Base-by-base conservation (phyloP, 495 filamentous ascomycete genomes). In the Talaromyces wortmannii region DNA sequence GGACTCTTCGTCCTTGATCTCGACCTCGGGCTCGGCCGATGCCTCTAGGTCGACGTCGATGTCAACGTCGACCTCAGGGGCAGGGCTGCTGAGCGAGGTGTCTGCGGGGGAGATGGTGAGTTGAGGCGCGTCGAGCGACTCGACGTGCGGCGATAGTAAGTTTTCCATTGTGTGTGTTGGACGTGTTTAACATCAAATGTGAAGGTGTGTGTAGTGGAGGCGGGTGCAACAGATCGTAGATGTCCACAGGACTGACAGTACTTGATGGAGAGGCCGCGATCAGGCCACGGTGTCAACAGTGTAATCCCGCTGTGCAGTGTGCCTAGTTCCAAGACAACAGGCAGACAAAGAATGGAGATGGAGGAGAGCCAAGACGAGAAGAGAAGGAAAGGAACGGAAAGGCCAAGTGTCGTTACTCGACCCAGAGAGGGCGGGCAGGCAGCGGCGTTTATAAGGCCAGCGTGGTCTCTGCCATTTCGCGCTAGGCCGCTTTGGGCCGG, bases 91-190 rank as follows among this genome's bases (percentile, higher is more conserved):
- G 31, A 78, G 55, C 3, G 74, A 75, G 5, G 78, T 78, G 55
- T 78, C 77, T 16, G 75, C 72, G n/a, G 77, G 71, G 31, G 76
- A 79, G 58, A 81, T 67, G 15, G 78, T 79, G 55, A 74, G 71
- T 40, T 73, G 71, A 15, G 76, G 63, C n/a, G 53, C 56, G 46
- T 74, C 70, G 31, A 66, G 53, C 3, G 61, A 63, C 6, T 71
- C 69, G 32, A 66, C 60, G 44, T 56, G 49, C 29, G 68, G 58
- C 32, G 72, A 66, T 45, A 70, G 68, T 17, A 57, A 61, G 53
- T 70, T 66, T 53, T 70, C 67, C 72, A 77, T 75, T 31, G 53
- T 70, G 56, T 52, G 42, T 29, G 31, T 53, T 12, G 31, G 40
- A 42, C 29, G 13, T 43, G 10, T 15, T 8, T 52, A n/a, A 18